These are phyloP conservation scores for Willaertia magna DNA, from an alignment of 208 protist genomes.

Conservation along the genomic window DNA sequence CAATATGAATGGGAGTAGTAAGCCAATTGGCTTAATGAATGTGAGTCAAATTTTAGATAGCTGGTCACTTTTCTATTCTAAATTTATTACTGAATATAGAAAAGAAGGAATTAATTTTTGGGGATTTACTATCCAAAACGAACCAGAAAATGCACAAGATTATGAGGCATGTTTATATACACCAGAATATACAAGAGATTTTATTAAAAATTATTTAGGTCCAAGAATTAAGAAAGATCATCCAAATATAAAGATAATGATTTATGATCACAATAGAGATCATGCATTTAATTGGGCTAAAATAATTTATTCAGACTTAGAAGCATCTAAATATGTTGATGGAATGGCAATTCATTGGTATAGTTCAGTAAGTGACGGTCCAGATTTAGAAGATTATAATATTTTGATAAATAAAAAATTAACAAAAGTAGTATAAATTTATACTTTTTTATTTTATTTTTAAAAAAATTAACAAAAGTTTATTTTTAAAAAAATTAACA, in stretches of 20 bases:
- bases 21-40: conserved; percentile 4
- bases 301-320: conserved; percentile 19
- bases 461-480: no score
- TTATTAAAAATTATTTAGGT: conserved; percentile 25
- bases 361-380: neutral
- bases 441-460: neutral
- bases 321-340: conserved; percentile 28
- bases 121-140: conserved; percentile 36
- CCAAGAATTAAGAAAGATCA: conserved; percentile 22
- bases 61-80: neutral
- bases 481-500: neutral
- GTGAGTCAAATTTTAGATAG: neutral
- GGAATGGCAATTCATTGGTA: conserved; percentile 38
- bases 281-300: conserved; percentile 23
- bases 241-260: conserved; percentile 34
- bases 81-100: neutral
- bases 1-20: conserved; percentile 14
- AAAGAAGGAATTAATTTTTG: conserved; percentile 13
- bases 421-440: no score
- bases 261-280: conserved; percentile 42
- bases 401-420: neutral
- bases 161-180: conserved; percentile 22
- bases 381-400: neutral
- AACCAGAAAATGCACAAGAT: conserved; percentile 18
- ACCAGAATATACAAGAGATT: conserved; percentile 11